These are phyloP conservation scores for Nakaseomyces glabratus DNA, from an alignment of 1,139 yeast genomes.

Conservation along the genomic window DNA sequence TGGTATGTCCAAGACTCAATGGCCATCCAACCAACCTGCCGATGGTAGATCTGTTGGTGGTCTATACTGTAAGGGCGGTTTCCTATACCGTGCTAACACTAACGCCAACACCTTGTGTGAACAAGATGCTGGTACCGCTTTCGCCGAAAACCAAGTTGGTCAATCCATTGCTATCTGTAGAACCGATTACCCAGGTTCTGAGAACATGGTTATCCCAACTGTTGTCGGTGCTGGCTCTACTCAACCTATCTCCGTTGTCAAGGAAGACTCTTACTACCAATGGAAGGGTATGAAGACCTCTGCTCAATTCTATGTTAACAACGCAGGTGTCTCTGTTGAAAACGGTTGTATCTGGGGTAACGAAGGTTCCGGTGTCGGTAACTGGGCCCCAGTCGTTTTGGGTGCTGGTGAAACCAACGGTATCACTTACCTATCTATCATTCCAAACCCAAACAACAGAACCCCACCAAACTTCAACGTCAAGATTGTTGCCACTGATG, in stretches of 20 bases:
- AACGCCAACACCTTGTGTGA: slow-evolving; percentile 60
- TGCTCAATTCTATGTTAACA: slow-evolving; percentile 93
- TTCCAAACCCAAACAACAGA: slow-evolving; percentile 89
- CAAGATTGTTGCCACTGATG: slow-evolving; percentile 69
- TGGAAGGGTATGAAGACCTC: slow-evolving; percentile 84
- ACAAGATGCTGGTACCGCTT: slow-evolving; percentile 69
- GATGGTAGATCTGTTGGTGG: slow-evolving; percentile 91
- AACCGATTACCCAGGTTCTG: slow-evolving; percentile 98
- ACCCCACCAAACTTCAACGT: slow-evolving; percentile 74
- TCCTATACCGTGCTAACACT: slow-evolving; percentile 68
- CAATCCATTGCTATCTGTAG: slow-evolving; percentile 80
- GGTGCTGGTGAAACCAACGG: slow-evolving; percentile 87
- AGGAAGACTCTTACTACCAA: slow-evolving; percentile 62
- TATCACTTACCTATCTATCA: slow-evolving; percentile 75
- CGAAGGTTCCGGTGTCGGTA: slow-evolving; percentile 72
- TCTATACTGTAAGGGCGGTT: slow-evolving; percentile 67
- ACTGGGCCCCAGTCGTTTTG: slow-evolving; percentile 96
- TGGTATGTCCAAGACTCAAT: slow-evolving; percentile 96
- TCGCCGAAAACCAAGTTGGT: slow-evolving; percentile 55
- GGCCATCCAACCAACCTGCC: slow-evolving; percentile 81
- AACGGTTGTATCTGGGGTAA: slow-evolving; percentile 95
- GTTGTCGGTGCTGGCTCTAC: slow-evolving; percentile 58
- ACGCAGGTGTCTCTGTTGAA: slow-evolving; percentile 82
- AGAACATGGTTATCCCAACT: slow-evolving; percentile 95
- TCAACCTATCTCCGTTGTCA: slow-evolving; percentile 67